phyloP scores from a whole-genome alignment of 805 yeast genomes.

The Jamesozyma lodderae region DNA sequence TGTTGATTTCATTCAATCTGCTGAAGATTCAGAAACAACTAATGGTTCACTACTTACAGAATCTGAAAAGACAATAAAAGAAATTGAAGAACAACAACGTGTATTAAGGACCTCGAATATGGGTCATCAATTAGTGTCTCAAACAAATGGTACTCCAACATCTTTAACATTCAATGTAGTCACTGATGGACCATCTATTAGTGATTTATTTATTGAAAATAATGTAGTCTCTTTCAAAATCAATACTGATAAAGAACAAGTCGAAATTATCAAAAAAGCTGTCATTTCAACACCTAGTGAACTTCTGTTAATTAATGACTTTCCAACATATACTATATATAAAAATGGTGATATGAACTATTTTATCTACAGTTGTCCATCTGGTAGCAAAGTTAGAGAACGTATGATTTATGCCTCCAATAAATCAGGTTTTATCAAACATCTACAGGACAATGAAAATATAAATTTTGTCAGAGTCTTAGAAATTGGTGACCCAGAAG shows the following conservation, averaged over 20 bases:
- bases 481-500: constrained; percentile 69
- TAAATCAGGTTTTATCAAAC: constrained; percentile 49
- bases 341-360: constrained; percentile 36
- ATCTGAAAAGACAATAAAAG: constrained; percentile 20
- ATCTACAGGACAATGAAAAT: constrained; percentile 34
- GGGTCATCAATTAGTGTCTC: constrained; percentile 24
- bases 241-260: constrained; percentile 41
- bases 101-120: constrained; percentile 12
- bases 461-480: constrained; percentile 39
- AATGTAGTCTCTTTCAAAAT: constrained; percentile 43
- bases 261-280: constrained; percentile 30
- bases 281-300: constrained; percentile 24
- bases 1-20: constrained; percentile 10
- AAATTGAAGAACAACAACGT: constrained; percentile 25
- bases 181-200: constrained; percentile 12
- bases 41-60: constrained; percentile 17
- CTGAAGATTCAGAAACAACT: constrained; percentile 4
- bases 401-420: constrained; percentile 90
- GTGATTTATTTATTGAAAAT: constrained; percentile 29
- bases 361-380: constrained; percentile 83
- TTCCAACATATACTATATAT: constrained; percentile 54
- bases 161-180: constrained; percentile 21
- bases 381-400: constrained; percentile 80
- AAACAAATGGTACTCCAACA: constrained; percentile 21
- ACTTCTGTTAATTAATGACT: constrained; percentile 31